phyloP scores from a whole-genome alignment of 148 eudicot genomes.

The Rhododendron ferrugineum region DNA sequence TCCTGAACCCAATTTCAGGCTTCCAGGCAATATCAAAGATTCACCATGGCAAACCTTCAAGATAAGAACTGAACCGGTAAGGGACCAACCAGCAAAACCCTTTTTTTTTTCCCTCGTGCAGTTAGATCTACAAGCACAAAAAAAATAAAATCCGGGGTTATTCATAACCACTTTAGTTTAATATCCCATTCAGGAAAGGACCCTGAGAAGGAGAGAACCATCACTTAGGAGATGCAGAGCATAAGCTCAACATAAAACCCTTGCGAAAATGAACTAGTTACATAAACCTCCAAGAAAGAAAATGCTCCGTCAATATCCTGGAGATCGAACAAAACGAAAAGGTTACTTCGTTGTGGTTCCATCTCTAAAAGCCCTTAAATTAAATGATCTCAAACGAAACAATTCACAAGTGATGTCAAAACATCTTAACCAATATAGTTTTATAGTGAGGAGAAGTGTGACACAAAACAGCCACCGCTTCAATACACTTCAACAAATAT shows the following conservation, averaged over 20 bases:
- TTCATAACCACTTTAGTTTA: not conserved
- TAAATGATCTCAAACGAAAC: not conserved
- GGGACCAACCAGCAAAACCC: not conserved
- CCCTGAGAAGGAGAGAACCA: too few relatives aligned
- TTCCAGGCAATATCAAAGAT: not conserved
- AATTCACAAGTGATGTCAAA: not conserved
- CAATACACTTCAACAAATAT: not conserved
- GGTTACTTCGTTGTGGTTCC: not conserved
- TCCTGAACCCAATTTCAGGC: not conserved
- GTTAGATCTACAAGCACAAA: not conserved
- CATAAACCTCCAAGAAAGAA: not conserved
- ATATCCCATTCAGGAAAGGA: too few relatives aligned
- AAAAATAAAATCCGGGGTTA: not conserved
- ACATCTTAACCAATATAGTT: not conserved
- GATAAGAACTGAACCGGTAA: not conserved
- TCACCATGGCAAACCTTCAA: not conserved
- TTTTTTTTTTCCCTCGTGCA: not conserved
- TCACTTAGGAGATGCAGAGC: not conserved
- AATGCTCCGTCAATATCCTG: not conserved
- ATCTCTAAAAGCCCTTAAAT: not conserved
- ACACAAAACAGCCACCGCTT: not conserved
- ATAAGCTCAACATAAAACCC: not conserved
- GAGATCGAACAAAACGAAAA: not conserved
- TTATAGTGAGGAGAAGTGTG: not conserved
- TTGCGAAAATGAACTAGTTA: not conserved